phyloP scores from a whole-genome alignment of 805 yeast genomes.

The Saturnispora hagleri region DNA sequence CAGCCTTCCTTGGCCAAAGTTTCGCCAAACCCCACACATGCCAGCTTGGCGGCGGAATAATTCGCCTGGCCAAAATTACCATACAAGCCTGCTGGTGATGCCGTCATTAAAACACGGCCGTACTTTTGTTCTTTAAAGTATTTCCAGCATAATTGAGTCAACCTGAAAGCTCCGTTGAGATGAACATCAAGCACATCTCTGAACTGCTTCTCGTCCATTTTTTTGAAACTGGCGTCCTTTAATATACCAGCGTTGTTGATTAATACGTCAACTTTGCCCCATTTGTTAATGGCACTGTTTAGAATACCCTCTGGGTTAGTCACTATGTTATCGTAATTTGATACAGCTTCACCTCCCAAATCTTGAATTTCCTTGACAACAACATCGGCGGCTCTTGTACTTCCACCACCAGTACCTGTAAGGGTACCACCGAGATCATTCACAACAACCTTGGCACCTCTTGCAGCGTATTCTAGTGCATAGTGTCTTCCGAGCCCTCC shows the following conservation, averaged over 20 bases:
- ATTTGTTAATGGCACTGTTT: constrained; percentile 74
- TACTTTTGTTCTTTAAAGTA: constrained; percentile 72
- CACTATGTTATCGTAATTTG: constrained; percentile 86
- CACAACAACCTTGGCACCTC: constrained; percentile 94
- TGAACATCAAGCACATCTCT: constrained; percentile 77
- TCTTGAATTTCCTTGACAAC: constrained; percentile 66
- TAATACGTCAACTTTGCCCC: constrained; percentile 81
- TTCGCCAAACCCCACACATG: constrained; percentile 83
- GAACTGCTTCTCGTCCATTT: constrained; percentile 77
- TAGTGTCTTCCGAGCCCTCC: constrained; percentile 91
- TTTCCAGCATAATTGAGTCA: constrained; percentile 89
- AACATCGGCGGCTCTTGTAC: constrained; percentile 77
- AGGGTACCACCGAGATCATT: constrained; percentile 88
- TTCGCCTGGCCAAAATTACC: constrained; percentile 97
- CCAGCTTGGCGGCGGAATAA: constrained; percentile 89
- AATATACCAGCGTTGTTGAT: constrained; percentile 94
- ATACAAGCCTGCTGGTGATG: constrained; percentile 93
- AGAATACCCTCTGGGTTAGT: constrained; percentile 77
- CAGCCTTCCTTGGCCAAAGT: constrained; percentile 92
- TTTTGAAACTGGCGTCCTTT: constrained; percentile 78
- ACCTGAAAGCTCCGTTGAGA: constrained; percentile 78
- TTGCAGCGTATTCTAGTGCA: constrained; percentile 75
- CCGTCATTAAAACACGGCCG: constrained; percentile 88
- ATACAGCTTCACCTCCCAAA: constrained; percentile 80
- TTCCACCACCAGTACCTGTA: constrained; percentile 60